Conservation (phyloP, 179 eudicot genomes). For the Heliamphora pulchella region DNA sequence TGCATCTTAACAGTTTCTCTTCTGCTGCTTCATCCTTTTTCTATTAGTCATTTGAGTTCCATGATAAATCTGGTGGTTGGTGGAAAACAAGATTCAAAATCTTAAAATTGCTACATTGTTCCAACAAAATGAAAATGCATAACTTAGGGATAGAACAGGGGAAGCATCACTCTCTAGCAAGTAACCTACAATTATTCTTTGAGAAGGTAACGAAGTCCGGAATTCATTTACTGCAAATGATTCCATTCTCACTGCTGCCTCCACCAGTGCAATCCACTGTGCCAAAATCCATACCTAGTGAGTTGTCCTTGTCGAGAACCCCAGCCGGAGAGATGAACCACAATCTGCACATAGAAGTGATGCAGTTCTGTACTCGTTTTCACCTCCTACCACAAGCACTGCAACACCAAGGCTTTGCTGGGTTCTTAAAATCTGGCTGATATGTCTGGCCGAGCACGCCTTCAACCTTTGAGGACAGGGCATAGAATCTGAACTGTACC, state of each 20-base stretch:
- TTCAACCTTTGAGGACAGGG: conserved; percentile 42
- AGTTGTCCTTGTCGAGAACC: neutral
- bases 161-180: neutral
- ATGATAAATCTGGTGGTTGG: neutral
- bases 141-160: neutral
- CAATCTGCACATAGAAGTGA: conserved; percentile 4
- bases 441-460: conserved; percentile 64
- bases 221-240: conserved; percentile 43
- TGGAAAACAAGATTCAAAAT: conserved; percentile 5
- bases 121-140: neutral
- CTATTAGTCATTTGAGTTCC: neutral
- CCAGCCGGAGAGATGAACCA: conserved; percentile 1
- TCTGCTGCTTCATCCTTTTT: neutral
- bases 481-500: conserved; percentile 42
- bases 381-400: conserved; percentile 37
- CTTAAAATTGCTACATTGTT: neutral
- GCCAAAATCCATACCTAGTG: neutral
- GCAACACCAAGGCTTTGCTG: conserved; percentile 52
- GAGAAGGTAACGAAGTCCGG: neutral
- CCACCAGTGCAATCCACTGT: conserved; percentile 13
- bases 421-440: conserved; percentile 44
- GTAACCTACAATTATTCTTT: conserved; percentile 1
- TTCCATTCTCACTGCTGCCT: conserved; percentile 14
- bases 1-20: neutral
- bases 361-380: conserved; percentile 5